Evolutionary conservation across 176 grass and related monocot species (phyloP).

Genomic region (Aegilops tauschii): DNA sequence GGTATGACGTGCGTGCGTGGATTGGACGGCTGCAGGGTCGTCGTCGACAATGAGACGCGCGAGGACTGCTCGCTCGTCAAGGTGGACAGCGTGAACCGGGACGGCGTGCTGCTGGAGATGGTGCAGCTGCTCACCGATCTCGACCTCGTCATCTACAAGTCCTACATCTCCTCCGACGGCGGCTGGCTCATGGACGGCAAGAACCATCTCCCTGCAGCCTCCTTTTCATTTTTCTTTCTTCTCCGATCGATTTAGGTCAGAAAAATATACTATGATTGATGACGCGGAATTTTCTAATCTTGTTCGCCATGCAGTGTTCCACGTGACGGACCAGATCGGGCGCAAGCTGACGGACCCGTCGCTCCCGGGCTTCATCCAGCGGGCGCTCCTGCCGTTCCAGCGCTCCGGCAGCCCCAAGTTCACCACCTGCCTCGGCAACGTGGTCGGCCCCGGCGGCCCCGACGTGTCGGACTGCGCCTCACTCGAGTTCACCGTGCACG

Average conservation of each 20-base stretch:
- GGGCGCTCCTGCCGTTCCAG: conserved; percentile 31
- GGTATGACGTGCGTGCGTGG: too few relatives aligned
- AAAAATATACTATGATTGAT: too few relatives aligned
- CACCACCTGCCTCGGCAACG: conserved; percentile 62
- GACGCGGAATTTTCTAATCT: background rate
- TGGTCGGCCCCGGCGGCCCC: conserved; percentile 40
- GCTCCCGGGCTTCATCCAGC: conserved; percentile 54
- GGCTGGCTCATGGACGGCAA: conserved; percentile 82
- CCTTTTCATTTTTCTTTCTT: background rate
- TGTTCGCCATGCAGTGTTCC: conserved; percentile 58
- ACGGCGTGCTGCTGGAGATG: conserved; percentile 81
- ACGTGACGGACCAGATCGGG: conserved; percentile 71
- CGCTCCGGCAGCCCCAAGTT: conserved; percentile 23
- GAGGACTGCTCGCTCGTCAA: conserved; percentile 70
- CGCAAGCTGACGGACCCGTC: conserved; percentile 59
- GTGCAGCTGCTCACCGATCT: conserved; percentile 81
- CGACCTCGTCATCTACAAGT: conserved; percentile 84
- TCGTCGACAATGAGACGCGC: conserved; percentile 70
- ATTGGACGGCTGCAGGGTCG: conserved; percentile 45
- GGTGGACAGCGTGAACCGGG: conserved; percentile 75
- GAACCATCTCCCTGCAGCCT: background rate
- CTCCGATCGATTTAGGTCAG: background rate
- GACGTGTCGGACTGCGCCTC: conserved; percentile 52
- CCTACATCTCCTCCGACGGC: conserved; percentile 86
- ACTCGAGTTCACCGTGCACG: conserved; percentile 65